phyloP scores from a whole-genome alignment of 2,329 filamentous ascomycete genomes.

The Penicillium vulpinum region DNA sequence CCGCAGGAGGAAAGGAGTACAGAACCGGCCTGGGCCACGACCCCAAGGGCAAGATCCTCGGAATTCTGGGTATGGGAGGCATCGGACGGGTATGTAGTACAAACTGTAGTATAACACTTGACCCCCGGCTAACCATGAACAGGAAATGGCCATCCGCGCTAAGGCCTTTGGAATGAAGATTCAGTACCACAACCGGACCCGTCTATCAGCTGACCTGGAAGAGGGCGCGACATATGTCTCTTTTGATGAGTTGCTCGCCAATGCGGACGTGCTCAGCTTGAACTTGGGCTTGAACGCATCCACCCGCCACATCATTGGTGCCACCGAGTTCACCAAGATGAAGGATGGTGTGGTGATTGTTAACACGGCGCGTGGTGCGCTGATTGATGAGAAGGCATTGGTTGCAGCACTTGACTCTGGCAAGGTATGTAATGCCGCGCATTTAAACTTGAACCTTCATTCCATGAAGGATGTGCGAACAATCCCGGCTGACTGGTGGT shows the following conservation, averaged over 20 bases:
- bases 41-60: constrained; percentile 47
- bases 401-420: constrained; percentile 47
- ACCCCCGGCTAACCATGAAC: background rate
- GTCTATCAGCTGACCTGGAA: constrained; percentile 44
- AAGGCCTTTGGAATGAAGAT: constrained; percentile 50
- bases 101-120: background rate
- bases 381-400: constrained; percentile 51
- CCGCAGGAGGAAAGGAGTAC: constrained; percentile 5
- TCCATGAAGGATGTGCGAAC: background rate
- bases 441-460: background rate
- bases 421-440: constrained; percentile 34
- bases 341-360: constrained; percentile 48
- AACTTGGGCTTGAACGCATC: constrained; percentile 48
- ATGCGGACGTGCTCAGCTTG: constrained; percentile 48
- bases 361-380: constrained; percentile 47
- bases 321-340: constrained; percentile 48
- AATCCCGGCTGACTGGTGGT: constrained; percentile 1
- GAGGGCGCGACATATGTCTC: constrained; percentile 46
- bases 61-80: constrained; percentile 51
- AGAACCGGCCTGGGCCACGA: constrained; percentile 45
- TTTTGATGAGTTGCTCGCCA: constrained; percentile 49
- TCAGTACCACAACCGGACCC: constrained; percentile 49
- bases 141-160: constrained; percentile 50
- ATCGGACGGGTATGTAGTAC: constrained; percentile 44
- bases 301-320: constrained; percentile 49